phyloP scores from a whole-genome alignment of 352 stramenopile genomes.

The Phytopythium mirpurense region DNA sequence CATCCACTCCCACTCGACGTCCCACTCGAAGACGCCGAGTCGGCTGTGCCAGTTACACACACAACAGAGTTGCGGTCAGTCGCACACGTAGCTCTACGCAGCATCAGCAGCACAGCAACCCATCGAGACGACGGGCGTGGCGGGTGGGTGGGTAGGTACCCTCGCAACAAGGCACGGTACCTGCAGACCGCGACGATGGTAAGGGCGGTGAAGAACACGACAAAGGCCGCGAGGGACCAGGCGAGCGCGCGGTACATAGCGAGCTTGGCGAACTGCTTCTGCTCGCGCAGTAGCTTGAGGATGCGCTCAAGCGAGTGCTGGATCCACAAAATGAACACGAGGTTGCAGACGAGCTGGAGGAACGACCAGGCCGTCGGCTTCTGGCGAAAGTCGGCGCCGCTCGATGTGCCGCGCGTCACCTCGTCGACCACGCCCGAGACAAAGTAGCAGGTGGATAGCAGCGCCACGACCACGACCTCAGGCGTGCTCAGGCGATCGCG shows the following conservation, averaged over 20 bases:
- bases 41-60: slow-evolving; percentile 26
- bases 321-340: slow-evolving; percentile 90
- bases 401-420: slow-evolving; percentile 72
- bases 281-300: slow-evolving; percentile 66
- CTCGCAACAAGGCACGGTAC: neutral
- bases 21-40: slow-evolving; percentile 85
- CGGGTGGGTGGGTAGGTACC: neutral
- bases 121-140: neutral
- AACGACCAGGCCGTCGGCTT: slow-evolving; percentile 84
- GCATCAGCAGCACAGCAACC: neutral
- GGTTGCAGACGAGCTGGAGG: slow-evolving; percentile 80
- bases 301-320: slow-evolving; percentile 85
- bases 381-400: slow-evolving; percentile 69
- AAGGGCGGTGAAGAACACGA: slow-evolving; percentile 87
- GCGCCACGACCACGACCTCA: slow-evolving; percentile 49
- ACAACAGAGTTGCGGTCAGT: neutral
- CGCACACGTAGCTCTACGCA: neutral
- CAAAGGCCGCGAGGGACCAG: slow-evolving; percentile 76
- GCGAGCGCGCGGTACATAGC: slow-evolving; percentile 85
- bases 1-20: slow-evolving; percentile 90
- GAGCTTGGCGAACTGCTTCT: slow-evolving; percentile 89
- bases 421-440: slow-evolving; percentile 69
- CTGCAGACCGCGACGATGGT: slow-evolving; percentile 73
- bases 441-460: slow-evolving; percentile 77
- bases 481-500: slow-evolving; percentile 40